Evolutionary conservation across 768 basidiomycete species (phyloP).

Genomic region (Strobilomyces echinocephalus): DNA sequence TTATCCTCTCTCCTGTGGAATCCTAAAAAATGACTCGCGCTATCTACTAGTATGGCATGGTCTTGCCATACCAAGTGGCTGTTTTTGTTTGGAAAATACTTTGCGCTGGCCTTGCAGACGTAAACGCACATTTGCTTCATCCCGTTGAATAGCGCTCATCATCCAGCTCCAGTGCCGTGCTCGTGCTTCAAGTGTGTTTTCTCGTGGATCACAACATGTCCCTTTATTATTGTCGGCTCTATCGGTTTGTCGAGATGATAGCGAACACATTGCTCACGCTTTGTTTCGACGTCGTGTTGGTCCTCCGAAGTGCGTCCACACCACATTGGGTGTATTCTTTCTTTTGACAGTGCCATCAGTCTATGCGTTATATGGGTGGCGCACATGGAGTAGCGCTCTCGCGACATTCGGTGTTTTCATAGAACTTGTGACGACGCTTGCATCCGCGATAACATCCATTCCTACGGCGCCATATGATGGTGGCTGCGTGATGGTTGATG

Average conservation of each 20-base stretch:
- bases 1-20: background rate
- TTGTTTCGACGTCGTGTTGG: slow-evolving; percentile 15
- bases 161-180: slow-evolving; percentile 2
- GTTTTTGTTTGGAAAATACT: slow-evolving; percentile 25
- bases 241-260: slow-evolving; percentile 12
- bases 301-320: slow-evolving; percentile 20
- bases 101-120: slow-evolving; percentile 15
- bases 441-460: background rate
- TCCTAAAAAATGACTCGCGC: background rate
- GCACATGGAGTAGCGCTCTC: background rate
- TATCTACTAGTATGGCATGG: slow-evolving; percentile 9
- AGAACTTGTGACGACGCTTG: slow-evolving; percentile 5
- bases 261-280: slow-evolving; percentile 10
- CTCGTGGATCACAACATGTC: background rate
- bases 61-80: slow-evolving; percentile 22
- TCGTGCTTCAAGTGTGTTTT: slow-evolving; percentile 4
- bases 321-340: background rate
- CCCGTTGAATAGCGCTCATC: background rate
- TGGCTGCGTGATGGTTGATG: slow-evolving; percentile 5
- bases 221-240: slow-evolving; percentile 8
- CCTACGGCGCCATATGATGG: slow-evolving; percentile 9
- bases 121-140: background rate
- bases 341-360: slow-evolving; percentile 9
- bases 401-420: slow-evolving; percentile 5
- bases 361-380: slow-evolving; percentile 14